Evolutionary conservation across 139 green algal species (phyloP), one percentile per base, ranked within the genome.

Genomic region (Marvania coccoides): DNA sequence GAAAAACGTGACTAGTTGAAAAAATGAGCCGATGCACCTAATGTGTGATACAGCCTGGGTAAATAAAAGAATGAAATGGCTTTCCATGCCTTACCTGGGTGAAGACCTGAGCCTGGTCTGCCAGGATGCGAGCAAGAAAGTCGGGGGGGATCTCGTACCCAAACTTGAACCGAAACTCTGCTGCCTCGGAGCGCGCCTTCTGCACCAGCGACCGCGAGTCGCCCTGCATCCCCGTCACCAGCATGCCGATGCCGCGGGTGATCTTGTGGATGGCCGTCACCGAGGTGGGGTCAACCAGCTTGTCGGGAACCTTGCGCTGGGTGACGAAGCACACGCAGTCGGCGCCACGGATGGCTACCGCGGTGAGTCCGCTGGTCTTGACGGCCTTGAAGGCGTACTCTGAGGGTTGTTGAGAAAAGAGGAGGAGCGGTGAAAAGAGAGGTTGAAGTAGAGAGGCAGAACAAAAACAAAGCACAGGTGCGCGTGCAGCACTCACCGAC

Each of bases 381-480:
- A 95, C 91, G 9, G 94, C 93, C 66, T 99, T 98, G 81, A 99
- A 99, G 0, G 94, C 94, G 83, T 99, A 99, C 76, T 99, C 93
- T 97, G 85, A 51, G 19, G 19, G 19, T 51, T 51, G 19, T 51
- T 51, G 19, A 51, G 19, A 19, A 19, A 19, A 28, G 42, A 51
- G 19, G 19, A 51, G 42, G 42, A 19, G 42, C 42, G 19, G 19
- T 51, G 42, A 51, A 19, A 51, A 51, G 19, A 0, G 19, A 33
- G 10, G 23, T 0, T 29, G 8, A n/a, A 45, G n/a, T n/a, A 15
- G 9, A 47, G 1, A 15, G 37, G 12, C 57, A 36, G 3, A 19
- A n/a, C n/a, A n/a, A n/a, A n/a, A n/a, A n/a, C n/a, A n/a, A n/a
- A n/a, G n/a, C 51, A 6, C 24, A 36, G 57, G 39, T 8, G 5